Evolutionary conservation across 176 grass and related monocot species (phyloP), one percentile per base, ranked within the genome.

Genomic region (Musa troglodytarum): DNA sequence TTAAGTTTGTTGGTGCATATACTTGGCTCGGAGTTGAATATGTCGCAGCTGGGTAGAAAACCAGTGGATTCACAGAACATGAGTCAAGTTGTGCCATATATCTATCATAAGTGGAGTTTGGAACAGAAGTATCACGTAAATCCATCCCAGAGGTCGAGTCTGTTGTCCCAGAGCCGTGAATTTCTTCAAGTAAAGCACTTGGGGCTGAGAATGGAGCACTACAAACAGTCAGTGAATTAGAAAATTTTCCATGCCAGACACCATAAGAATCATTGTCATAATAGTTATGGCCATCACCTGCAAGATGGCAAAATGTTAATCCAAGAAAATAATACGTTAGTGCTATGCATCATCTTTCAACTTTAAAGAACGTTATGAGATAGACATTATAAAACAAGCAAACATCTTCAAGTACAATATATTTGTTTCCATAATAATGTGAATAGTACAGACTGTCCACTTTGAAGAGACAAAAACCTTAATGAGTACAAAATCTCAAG

Each of bases 31-130:
- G 19, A 21, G 61, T 77, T 15, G 74, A 65, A 26, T 61, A 77
- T 21, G 74, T 25, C 9, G 49, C 1, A 77, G 75, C 20, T 53
- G 58, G 62, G 65, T 77, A 53, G 13, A 52, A 77, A 52, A 49
- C 20, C 12, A 53, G 3, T 13, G 49, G 75, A 77, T 22, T 65
- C 43, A 65, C 21, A 9, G 54, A 49, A 52, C 61, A 77, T 65
- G 75, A 65, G 65, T 77, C 75, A 77, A 77, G 75, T 77, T 77
- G 75, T 65, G 75, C 75, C 75, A 77, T 65, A 50, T 77, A 77
- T 21, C 49, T 52, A 52, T 77, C 75, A 77, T 65, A 77, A 53
- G 61, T 63, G 14, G 58, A 65, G 61, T 52, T 77, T 65, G 61
- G 10, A 77, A 53, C 14, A 53, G 26, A 65, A 61, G 75, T 52